Base-by-base conservation (phyloP, 768 basidiomycete genomes). In the Guyanaporus albipodus region DNA sequence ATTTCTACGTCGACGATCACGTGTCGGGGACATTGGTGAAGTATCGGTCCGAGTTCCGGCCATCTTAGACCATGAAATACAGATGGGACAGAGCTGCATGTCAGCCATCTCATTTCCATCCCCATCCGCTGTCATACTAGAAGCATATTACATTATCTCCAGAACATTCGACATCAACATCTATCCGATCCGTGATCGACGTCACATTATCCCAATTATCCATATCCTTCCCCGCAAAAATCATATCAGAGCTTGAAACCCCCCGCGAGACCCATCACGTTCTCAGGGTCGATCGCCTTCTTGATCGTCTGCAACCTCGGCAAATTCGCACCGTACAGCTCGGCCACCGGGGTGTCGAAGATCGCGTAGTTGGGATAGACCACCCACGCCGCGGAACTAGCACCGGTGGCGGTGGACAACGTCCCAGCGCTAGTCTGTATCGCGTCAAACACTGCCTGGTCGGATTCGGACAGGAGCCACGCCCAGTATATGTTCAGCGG, bases 201-300 rank as follows among this genome's bases (percentile, higher is more conserved):
- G n/a, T n/a, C n/a, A n/a, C n/a, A n/a, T n/a, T n/a, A n/a, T n/a
- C n/a, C n/a, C n/a, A n/a, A n/a, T n/a, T n/a, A n/a, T n/a, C n/a
- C n/a, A n/a, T n/a, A n/a, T n/a, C n/a, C n/a, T n/a, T n/a, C n/a
- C n/a, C n/a, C n/a, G n/a, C n/a, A n/a, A n/a, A n/a, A n/a, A n/a
- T n/a, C n/a, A n/a, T n/a, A n/a, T 67, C 45, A 73, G 38, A 78
- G 55, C 62, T 79, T 84, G 60, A 73, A 83, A 6, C 82, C 81
- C 0, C 83, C 82, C 15, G 82, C 70, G 10, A 82, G 71, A 8
- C 72, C 74, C 82, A 83, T 84, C 6, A 83, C 69, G 53, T 78
- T 70, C 7, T 65, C 40, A 0, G 82, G 82, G 57, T 84, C 83
- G 31, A 77, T 70, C 9, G 44, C 48, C 41, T 45, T 59, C 54